phyloP scores from a whole-genome alignment of 805 yeast species.

The Saccharomycopsis fermentans region DNA sequence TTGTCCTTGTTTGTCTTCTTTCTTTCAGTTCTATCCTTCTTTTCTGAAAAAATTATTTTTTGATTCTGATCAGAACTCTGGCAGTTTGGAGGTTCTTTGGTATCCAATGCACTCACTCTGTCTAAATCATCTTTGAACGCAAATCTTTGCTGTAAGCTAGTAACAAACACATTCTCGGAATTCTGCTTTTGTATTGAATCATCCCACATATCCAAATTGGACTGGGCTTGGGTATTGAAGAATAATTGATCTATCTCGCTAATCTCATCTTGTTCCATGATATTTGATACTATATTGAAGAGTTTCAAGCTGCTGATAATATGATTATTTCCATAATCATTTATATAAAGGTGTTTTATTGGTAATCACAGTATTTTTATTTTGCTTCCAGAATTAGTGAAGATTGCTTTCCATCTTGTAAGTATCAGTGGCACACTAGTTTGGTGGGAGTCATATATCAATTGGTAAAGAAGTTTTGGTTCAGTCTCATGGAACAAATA shows the following conservation, averaged over 20 bases:
- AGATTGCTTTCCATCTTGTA: too few relatives aligned
- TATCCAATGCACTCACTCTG: not conserved
- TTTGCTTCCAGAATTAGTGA: too few relatives aligned
- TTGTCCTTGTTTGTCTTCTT: not conserved
- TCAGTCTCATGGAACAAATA: too few relatives aligned
- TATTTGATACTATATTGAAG: not conserved
- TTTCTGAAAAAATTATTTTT: not conserved
- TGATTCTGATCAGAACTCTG: not conserved
- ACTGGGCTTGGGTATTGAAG: slow-evolving; percentile 10
- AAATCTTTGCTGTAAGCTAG: not conserved
- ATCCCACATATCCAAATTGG: slow-evolving; percentile 11
- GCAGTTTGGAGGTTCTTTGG: not conserved
- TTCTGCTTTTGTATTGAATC: slow-evolving; percentile 3
- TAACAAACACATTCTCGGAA: not conserved
- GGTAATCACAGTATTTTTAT: too few relatives aligned
- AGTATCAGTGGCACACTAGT: too few relatives aligned
- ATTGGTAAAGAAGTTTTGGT: too few relatives aligned
- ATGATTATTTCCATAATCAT: not conserved
- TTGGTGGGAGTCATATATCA: too few relatives aligned
- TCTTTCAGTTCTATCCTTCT: not conserved
- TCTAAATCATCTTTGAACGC: not conserved
- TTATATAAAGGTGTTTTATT: not conserved
- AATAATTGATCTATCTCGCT: not conserved
- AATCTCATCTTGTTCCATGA: not conserved
- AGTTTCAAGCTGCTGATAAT: not conserved